phyloP scores from a whole-genome alignment of 805 yeast species.

The Candida coquimbonensis region DNA sequence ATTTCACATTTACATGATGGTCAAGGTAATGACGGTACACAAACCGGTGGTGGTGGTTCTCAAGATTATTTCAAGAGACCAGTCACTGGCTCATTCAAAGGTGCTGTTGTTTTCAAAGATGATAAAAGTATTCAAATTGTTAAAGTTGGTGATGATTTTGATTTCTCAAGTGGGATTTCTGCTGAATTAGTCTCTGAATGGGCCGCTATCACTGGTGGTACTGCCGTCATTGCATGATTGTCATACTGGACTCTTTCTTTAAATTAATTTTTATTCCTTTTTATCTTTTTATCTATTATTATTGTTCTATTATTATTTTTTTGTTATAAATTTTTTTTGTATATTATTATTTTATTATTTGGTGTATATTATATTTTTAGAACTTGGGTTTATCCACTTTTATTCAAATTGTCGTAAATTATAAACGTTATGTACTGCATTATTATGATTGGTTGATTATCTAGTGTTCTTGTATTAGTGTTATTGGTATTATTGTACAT shows the following conservation, averaged over 20 bases:
- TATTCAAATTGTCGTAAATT: no score
- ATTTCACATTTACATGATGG: conserved; percentile 80
- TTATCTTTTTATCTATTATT: no score
- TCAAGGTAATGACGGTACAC: conserved; percentile 55
- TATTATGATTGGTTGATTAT: no score
- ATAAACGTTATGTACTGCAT: no score
- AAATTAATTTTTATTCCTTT: no score
- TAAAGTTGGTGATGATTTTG: conserved; percentile 46
- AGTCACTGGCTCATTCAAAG: conserved; percentile 66
- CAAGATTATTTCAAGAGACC: conserved; percentile 88
- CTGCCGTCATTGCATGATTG: conserved; percentile 21
- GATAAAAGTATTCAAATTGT: conserved; percentile 51
- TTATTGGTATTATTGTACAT: no score
- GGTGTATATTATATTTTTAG: not conserved
- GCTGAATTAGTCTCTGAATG: conserved; percentile 52
- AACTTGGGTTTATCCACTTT: not conserved
- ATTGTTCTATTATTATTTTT: no score
- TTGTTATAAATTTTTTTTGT: not conserved
- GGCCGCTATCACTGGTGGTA: conserved; percentile 47
- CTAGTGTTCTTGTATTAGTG: no score
- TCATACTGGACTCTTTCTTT: no score
- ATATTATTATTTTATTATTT: not conserved
- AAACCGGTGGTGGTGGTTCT: conserved; percentile 80
- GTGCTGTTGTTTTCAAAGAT: conserved; percentile 75
- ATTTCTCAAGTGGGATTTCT: conserved; percentile 48